Evolutionary conservation across 2,329 filamentous ascomycete species (phyloP).

Genomic region (Diaporthe humulicola): DNA sequence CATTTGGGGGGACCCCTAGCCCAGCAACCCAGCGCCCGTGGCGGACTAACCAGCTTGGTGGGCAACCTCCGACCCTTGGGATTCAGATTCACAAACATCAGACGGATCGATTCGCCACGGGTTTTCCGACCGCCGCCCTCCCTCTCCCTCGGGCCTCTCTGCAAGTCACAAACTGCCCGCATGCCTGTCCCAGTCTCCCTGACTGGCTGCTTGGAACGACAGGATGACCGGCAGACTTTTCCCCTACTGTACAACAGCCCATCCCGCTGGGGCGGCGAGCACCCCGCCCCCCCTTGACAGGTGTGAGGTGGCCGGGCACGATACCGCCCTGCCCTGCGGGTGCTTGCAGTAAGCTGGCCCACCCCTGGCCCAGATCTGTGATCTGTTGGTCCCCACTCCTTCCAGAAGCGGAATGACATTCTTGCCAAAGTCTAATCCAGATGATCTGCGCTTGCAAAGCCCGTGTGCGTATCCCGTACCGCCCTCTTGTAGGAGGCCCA

Average conservation of each 20-base stretch:
- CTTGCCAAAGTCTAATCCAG: slow-evolving; percentile 30
- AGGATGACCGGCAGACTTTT: slow-evolving; percentile 22
- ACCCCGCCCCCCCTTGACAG: slow-evolving; percentile 19
- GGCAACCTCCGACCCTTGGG: slow-evolving; percentile 28
- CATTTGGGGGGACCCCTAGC: slow-evolving; percentile 14
- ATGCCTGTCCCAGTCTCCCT: slow-evolving; percentile 2
- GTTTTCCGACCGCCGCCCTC: background rate
- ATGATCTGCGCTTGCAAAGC: slow-evolving; percentile 29
- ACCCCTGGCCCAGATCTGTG: slow-evolving; percentile 30
- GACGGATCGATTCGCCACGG: slow-evolving; percentile 30
- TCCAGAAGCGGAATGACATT: slow-evolving; percentile 33
- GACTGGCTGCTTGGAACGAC: background rate
- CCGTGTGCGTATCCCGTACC: slow-evolving; percentile 28
- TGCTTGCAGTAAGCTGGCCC: slow-evolving; percentile 1
- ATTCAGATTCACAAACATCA: slow-evolving; percentile 31
- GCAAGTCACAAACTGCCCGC: slow-evolving; percentile 1
- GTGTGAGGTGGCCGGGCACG: background rate
- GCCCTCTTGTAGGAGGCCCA: background rate
- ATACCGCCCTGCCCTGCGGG: slow-evolving; percentile 23
- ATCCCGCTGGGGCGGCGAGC: slow-evolving; percentile 1
- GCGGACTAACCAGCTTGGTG: slow-evolving; percentile 25
- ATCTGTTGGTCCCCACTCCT: slow-evolving; percentile 31
- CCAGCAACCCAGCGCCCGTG: slow-evolving; percentile 15
- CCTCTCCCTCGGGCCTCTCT: slow-evolving; percentile 14
- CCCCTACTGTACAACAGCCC: background rate